Base-by-base conservation (phyloP, 2,329 filamentous ascomycete genomes). In the Neonectria sp. region DNA sequence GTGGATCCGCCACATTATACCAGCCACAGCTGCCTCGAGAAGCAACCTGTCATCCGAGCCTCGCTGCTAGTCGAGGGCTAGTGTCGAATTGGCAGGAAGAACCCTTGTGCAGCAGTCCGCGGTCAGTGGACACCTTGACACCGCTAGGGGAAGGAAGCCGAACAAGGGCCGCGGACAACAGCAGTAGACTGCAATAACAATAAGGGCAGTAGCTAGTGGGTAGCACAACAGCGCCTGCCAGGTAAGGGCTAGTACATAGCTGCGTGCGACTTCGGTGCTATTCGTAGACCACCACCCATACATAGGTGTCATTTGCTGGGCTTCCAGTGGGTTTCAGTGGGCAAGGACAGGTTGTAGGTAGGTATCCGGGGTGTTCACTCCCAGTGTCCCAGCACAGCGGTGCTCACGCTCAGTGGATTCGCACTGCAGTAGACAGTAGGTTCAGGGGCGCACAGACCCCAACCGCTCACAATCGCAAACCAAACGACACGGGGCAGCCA, bases 401-500 rank as follows among this genome's bases (percentile, higher is more conserved):
- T 40, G 37, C 37, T 40, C 37, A 6, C 37, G 15, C 15, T 40
- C 37, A 40, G 37, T 40, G 15, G 37, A n/a, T 21, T 33, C 21
- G 51, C 29, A 33, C n/a, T 15, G 51, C 31, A 35, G 29, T 24
- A 46, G 37, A 31, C 24, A n/a, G 53, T 21, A 55, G 21, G 61
- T 58, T 67, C 65, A 59, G 62, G 57, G 52, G 65, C 59, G 74
- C 74, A 76, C 74, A 73, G 74, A 64, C 71, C 70, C 65, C 60
- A 75, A 70, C 67, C 49, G 72, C 60, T 73, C 71, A 71, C 69
- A 70, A 70, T 70, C 67, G 73, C 71, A 75, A 74, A 68, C 51
- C 63, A 76, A 66, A 74, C 74, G 68, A 74, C 74, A 75, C 70
- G 72, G 71, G 72, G 74, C 74, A 71, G 65, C 63, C 52, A 69